Evolutionary conservation across 2,329 filamentous ascomycete genomes (phyloP).

Genomic region (Cucurbitaria berberidis): DNA sequence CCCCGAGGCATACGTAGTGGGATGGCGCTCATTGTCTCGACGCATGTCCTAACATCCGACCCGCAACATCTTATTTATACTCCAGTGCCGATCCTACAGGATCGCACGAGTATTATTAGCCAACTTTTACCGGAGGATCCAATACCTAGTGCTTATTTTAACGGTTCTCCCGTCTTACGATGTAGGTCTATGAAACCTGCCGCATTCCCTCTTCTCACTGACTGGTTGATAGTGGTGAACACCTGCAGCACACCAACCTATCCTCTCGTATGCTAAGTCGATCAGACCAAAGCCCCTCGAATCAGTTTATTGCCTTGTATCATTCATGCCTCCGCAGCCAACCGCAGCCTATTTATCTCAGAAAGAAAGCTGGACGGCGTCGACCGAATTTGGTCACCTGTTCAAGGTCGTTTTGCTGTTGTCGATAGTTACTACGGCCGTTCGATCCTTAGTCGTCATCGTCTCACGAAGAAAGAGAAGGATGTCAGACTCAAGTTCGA

Average conservation of each 20-base stretch:
- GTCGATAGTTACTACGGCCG: conserved; percentile 20
- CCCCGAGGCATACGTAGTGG: neutral
- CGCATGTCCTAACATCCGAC: conserved; percentile 29
- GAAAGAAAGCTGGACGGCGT: conserved; percentile 13
- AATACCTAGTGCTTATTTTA: conserved; percentile 45
- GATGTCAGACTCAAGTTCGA: neutral
- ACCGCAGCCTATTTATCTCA: conserved; percentile 21
- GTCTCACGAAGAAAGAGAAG: conserved; percentile 26
- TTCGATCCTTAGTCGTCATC: conserved; percentile 20
- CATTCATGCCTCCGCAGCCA: conserved; percentile 41
- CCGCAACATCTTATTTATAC: conserved; percentile 36
- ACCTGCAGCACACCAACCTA: conserved; percentile 37
- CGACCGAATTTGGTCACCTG: conserved; percentile 8
- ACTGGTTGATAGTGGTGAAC: conserved; percentile 37
- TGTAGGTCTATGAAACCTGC: conserved; percentile 45
- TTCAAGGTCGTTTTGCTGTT: conserved; percentile 27
- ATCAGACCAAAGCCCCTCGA: conserved; percentile 25
- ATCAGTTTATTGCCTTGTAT: conserved; percentile 17
- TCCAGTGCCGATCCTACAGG: conserved; percentile 40
- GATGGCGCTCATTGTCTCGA: conserved; percentile 19
- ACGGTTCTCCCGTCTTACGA: conserved; percentile 37
- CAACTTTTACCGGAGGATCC: conserved; percentile 35
- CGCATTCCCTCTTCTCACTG: conserved; percentile 29
- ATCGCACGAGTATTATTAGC: conserved; percentile 31
- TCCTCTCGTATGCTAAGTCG: conserved; percentile 32